Conservation (phyloP, 257 asterid species). For the Lithospermum erythrorhizon region DNA sequence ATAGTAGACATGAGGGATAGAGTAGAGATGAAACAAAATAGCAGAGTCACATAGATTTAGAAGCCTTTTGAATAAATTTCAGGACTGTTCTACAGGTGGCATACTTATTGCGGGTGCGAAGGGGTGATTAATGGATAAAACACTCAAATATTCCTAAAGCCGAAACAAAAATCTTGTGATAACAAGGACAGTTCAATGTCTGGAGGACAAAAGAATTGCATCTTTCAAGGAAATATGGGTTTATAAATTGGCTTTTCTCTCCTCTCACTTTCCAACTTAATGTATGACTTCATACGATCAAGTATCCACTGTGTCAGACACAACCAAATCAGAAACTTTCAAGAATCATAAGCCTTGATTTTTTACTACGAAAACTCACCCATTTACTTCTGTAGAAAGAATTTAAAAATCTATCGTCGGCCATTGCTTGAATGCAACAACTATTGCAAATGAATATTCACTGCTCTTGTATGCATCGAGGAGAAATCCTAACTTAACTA, state of each 20-base stretch:
- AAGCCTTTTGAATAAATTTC: background rate
- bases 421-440: background rate
- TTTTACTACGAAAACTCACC: background rate
- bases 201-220: background rate
- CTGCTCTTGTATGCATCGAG: too few relatives aligned
- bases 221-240: background rate
- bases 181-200: background rate
- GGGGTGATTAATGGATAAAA: background rate
- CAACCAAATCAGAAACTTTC: background rate
- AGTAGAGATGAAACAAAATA: background rate
- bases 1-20: background rate
- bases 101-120: background rate
- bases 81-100: background rate
- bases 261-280: background rate
- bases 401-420: background rate
- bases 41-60: background rate
- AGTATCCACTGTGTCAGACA: background rate
- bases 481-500: too few relatives aligned
- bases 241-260: background rate
- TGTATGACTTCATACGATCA: background rate
- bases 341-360: background rate
- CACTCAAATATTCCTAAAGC: background rate
- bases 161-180: too few relatives aligned
- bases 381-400: background rate
- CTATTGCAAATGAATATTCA: background rate